These are phyloP conservation scores for Diaporthe citriasiana DNA, from an alignment of 2,329 filamentous ascomycete genomes.

Conservation along the genomic window DNA sequence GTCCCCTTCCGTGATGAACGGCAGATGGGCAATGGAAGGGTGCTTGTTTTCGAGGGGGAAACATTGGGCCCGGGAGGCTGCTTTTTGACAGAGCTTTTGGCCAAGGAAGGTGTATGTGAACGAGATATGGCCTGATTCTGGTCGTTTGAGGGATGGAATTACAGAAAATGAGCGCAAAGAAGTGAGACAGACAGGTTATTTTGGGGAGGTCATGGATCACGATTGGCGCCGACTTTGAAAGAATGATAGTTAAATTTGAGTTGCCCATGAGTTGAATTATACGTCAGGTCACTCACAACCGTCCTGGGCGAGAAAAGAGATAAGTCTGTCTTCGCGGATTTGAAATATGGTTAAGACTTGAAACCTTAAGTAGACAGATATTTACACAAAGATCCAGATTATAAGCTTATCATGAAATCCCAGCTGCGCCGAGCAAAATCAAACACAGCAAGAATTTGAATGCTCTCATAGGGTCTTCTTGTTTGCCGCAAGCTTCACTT, in stretches of 20 bases:
- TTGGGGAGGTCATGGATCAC: too few relatives aligned
- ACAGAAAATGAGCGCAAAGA: background rate
- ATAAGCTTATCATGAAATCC: background rate
- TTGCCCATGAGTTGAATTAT: too few relatives aligned
- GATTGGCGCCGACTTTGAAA: too few relatives aligned
- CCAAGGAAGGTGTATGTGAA: background rate
- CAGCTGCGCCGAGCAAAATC: background rate
- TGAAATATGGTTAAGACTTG: background rate
- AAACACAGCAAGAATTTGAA: background rate
- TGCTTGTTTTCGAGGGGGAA: background rate
- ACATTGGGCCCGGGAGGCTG: background rate
- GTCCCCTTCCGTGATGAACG: background rate
- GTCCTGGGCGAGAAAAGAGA: too few relatives aligned
- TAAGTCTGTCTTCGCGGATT: background rate
- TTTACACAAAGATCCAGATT: background rate
- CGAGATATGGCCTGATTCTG: background rate
- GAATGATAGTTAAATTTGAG: too few relatives aligned
- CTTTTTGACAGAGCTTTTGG: background rate
- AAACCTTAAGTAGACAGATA: background rate
- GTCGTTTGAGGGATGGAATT: too few relatives aligned
- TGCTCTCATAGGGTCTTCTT: conserved; percentile 11
- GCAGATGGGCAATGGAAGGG: background rate
- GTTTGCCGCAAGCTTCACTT: background rate
- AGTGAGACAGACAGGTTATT: background rate
- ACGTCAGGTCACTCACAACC: background rate